Evolutionary conservation across 106 monocot species (phyloP).

Genomic region (Phalaenopsis aphrodite): DNA sequence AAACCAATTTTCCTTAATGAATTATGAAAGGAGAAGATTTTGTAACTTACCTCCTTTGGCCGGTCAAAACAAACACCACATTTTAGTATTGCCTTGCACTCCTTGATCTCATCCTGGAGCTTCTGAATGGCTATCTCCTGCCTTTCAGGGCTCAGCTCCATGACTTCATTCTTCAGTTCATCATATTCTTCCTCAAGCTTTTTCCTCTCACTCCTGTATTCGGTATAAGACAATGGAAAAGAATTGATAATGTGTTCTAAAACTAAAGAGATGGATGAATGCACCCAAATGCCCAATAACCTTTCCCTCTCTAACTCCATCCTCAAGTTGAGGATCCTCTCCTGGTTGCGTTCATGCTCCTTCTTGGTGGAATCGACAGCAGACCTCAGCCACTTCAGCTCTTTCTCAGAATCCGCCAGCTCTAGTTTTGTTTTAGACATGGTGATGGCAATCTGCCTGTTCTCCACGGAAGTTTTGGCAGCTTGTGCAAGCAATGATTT

Average conservation of each 20-base stretch:
- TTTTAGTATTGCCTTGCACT: constrained; percentile 97
- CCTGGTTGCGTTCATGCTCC: constrained; percentile 68
- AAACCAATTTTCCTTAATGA: neutral
- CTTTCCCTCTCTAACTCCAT: constrained; percentile 66
- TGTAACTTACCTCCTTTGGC: constrained; percentile 71
- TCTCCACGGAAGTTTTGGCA: constrained; percentile 57
- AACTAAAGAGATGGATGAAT: neutral
- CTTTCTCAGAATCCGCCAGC: constrained; percentile 70
- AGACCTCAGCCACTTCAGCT: constrained; percentile 70
- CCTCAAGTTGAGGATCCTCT: constrained; percentile 41
- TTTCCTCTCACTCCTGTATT: constrained; percentile 54
- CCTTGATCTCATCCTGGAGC: constrained; percentile 95
- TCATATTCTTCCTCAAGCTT: constrained; percentile 71
- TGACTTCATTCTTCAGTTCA: constrained; percentile 54
- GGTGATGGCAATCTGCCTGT: constrained; percentile 37
- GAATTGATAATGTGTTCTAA: neutral
- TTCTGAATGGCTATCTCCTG: constrained; percentile 68
- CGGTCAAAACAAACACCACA: constrained; percentile 98
- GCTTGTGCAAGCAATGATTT: constrained; percentile 62
- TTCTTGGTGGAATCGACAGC: constrained; percentile 47
- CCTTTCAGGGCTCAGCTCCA: constrained; percentile 67
- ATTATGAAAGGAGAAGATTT: neutral
- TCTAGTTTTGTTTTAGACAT: constrained; percentile 59
- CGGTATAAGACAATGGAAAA: neutral
- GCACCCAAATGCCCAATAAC: constrained; percentile 12